Conservation (phyloP, 2,329 filamentous ascomycete genomes). For the Mariannaea elegans region DNA sequence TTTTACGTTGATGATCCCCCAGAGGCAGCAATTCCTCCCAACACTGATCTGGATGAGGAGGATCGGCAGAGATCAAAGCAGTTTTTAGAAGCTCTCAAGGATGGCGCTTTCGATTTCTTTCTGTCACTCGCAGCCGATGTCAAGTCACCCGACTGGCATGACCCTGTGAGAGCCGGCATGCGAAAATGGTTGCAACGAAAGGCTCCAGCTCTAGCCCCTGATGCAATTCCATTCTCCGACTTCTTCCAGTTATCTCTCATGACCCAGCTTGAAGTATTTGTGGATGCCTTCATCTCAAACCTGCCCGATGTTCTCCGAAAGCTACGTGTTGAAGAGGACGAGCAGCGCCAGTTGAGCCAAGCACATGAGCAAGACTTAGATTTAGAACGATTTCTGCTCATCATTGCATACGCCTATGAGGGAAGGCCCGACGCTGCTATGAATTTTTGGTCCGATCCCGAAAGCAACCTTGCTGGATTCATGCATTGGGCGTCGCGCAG, state of each 20-base stretch:
- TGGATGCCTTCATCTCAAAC: constrained; percentile 93
- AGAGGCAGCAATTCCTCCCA: constrained; percentile 62
- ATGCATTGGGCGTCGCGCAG: constrained; percentile 96
- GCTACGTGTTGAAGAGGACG: constrained; percentile 88
- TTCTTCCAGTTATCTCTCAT: constrained; percentile 79
- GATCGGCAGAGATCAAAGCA: constrained; percentile 75
- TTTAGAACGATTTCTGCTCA: constrained; percentile 88
- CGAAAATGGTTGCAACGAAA: constrained; percentile 85
- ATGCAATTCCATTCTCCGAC: constrained; percentile 73
- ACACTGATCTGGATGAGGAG: constrained; percentile 72
- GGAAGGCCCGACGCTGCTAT: constrained; percentile 83
- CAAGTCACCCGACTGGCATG: constrained; percentile 83
- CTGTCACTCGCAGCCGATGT: constrained; percentile 85
- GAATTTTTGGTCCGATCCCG: constrained; percentile 90
- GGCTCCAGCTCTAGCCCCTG: constrained; percentile 72
- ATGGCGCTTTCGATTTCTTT: constrained; percentile 92
- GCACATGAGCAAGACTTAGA: constrained; percentile 74
- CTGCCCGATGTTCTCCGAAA: constrained; percentile 91
- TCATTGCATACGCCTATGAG: constrained; percentile 93
- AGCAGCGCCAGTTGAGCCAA: constrained; percentile 76
- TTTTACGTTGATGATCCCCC: constrained; percentile 82
- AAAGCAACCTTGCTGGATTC: constrained; percentile 93
- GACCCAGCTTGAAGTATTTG: constrained; percentile 84
- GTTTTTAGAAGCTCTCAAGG: constrained; percentile 81
- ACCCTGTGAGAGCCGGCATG: constrained; percentile 84